A percentile compares a stretch with the other conserved stretches of the same genome.
These are phyloP conservation scores for Fomitopsis betulina DNA, from an alignment of 1,284 basidiomycete species.

Conservation along the genomic window DNA sequence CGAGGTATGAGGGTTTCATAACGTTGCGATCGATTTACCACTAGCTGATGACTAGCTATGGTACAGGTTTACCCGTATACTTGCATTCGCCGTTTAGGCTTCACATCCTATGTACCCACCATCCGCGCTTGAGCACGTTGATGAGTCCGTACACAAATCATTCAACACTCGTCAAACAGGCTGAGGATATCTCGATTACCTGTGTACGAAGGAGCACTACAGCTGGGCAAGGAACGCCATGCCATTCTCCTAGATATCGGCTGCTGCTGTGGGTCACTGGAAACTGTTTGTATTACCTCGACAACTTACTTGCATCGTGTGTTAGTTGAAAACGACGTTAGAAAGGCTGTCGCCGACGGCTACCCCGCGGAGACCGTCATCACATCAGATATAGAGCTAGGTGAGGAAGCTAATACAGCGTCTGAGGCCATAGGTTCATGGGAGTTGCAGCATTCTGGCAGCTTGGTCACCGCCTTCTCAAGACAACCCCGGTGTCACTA, in stretches of 20 bases:
- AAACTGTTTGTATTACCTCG: neutral
- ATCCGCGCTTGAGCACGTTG: neutral
- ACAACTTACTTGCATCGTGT: neutral
- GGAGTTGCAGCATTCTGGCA: conserved; percentile 22
- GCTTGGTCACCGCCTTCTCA: conserved; percentile 13
- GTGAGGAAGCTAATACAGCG: conserved; percentile 12
- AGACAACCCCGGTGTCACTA: conserved; percentile 23
- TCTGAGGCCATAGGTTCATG: neutral
- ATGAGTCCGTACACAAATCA: neutral
- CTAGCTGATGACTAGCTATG: neutral
- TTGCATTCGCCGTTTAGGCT: conserved; percentile 14
- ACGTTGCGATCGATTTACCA: no score
- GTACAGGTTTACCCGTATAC: conserved; percentile 12
- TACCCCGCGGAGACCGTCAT: conserved; percentile 29
- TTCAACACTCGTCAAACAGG: neutral
- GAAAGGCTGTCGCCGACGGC: conserved; percentile 37
- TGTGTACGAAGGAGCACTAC: conserved; percentile 24
- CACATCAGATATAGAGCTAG: conserved; percentile 28
- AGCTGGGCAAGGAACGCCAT: conserved; percentile 30
- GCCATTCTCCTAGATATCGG: conserved; percentile 33
- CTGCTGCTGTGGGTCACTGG: conserved; percentile 40
- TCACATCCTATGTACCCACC: conserved; percentile 6
- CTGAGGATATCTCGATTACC: conserved; percentile 14
- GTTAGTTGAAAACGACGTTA: conserved; percentile 38
- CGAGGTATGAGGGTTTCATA: neutral